Conservation (phyloP, 352 stramenopile species). For the Phytophthora tubulina region DNA sequence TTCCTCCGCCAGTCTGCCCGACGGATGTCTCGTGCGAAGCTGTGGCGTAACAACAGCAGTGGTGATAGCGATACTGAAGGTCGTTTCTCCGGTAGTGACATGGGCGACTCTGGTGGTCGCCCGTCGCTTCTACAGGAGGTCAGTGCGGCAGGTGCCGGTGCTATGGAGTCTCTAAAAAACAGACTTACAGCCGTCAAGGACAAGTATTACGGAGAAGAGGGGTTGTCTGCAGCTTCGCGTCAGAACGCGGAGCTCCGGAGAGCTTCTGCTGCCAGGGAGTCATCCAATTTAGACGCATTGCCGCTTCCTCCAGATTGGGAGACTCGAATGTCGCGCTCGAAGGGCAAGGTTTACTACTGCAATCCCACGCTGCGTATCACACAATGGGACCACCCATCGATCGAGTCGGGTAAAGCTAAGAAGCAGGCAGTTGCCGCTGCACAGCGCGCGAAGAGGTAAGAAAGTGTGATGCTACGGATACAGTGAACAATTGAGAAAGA, state of each 20-base stretch:
- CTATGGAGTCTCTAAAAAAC: constrained; percentile 81
- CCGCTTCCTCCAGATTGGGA: constrained; percentile 83
- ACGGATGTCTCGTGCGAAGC: constrained; percentile 66
- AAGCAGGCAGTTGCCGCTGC: constrained; percentile 58
- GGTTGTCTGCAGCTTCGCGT: constrained; percentile 19
- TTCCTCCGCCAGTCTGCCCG: constrained; percentile 82
- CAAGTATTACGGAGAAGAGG: constrained; percentile 81
- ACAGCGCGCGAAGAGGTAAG: constrained; percentile 50
- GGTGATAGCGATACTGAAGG: constrained; percentile 56
- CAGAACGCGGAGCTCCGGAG: constrained; percentile 25
- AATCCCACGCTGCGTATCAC: constrained; percentile 79
- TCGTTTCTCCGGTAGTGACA: constrained; percentile 59
- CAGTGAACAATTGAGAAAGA: neutral
- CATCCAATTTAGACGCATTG: constrained; percentile 78
- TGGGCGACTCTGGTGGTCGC: constrained; percentile 53
- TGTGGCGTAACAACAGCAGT: constrained; percentile 59
- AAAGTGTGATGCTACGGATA: neutral
- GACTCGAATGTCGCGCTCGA: constrained; percentile 81
- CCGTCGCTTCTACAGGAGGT: constrained; percentile 78
- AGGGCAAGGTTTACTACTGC: constrained; percentile 89
- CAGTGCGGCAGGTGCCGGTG: constrained; percentile 56
- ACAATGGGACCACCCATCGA: constrained; percentile 85
- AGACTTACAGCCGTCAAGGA: constrained; percentile 79
- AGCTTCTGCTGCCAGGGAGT: constrained; percentile 47
- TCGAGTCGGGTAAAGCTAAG: constrained; percentile 69